Evolutionary conservation across 2,329 filamentous ascomycete species (phyloP).

Genomic region (Ascomycota sp.): DNA sequence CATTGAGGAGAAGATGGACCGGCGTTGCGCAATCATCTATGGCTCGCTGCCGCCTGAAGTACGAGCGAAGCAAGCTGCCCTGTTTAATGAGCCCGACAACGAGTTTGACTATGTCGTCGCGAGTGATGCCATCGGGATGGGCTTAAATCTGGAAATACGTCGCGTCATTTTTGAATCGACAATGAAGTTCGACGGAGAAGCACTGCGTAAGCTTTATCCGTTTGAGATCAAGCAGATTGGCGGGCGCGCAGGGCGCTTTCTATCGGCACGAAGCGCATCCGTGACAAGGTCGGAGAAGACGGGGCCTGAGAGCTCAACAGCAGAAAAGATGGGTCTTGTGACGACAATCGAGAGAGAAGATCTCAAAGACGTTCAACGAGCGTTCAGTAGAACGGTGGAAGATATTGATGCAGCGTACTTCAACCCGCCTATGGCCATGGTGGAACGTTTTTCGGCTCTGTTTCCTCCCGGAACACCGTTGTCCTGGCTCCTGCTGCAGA

Average conservation of each 20-base stretch:
- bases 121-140: conserved; percentile 94
- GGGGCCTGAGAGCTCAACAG: conserved; percentile 2
- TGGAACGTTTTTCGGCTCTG: conserved; percentile 61
- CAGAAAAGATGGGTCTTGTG: conserved; percentile 46
- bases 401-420: conserved; percentile 55
- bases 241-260: conserved; percentile 75
- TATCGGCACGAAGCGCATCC: conserved; percentile 29
- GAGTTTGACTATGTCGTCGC: conserved; percentile 91
- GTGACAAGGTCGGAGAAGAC: conserved; percentile 3
- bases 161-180: conserved; percentile 72
- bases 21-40: conserved; percentile 80
- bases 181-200: conserved; percentile 46
- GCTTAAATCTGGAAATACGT: conserved; percentile 79
- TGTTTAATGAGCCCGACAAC: conserved; percentile 91
- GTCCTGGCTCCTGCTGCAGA: conserved; percentile 57
- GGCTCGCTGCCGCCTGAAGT: conserved; percentile 84
- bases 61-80: conserved; percentile 67
- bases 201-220: conserved; percentile 36
- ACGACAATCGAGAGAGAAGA: conserved; percentile 60
- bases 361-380: conserved; percentile 36
- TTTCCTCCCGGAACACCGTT: conserved; percentile 69
- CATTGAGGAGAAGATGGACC: conserved; percentile 58
- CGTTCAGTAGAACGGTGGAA: conserved; percentile 42
- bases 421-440: conserved; percentile 45
- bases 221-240: conserved; percentile 90